A percentile compares a stretch with the other conserved stretches of the same genome.
phyloP scores from a whole-genome alignment of 768 basidiomycete species.

The Mycena kentingensis region DNA sequence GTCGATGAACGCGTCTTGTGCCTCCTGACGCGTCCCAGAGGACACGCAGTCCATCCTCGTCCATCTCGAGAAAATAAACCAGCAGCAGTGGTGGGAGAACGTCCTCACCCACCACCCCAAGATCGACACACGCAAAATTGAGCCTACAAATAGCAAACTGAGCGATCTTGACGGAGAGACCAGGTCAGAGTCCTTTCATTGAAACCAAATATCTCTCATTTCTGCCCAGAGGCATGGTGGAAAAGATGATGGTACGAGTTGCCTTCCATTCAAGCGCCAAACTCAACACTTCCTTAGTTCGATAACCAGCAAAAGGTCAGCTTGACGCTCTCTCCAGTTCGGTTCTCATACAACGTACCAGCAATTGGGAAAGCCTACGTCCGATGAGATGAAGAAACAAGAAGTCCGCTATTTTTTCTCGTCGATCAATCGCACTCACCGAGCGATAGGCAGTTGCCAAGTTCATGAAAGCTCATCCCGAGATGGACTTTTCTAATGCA shows the following conservation, averaged over 20 bases:
- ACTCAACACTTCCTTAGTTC: constrained; percentile 45
- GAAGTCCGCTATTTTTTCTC: constrained; percentile 51
- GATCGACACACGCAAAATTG: constrained; percentile 94
- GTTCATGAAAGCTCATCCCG: constrained; percentile 89
- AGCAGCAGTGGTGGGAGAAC: constrained; percentile 97
- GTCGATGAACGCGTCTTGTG: constrained; percentile 29
- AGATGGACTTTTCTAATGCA: constrained; percentile 91
- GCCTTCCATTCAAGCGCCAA: not conserved
- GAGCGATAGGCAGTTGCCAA: constrained; percentile 88
- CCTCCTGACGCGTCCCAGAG: constrained; percentile 46
- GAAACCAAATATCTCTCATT: constrained; percentile 4
- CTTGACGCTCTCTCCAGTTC: not conserved
- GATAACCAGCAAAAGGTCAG: constrained; percentile 76
- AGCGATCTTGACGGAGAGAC: constrained; percentile 97
- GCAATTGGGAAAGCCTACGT: constrained; percentile 96
- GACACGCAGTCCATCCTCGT: constrained; percentile 73
- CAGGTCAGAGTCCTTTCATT: constrained; percentile 46
- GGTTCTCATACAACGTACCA: constrained; percentile 32
- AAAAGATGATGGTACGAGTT: constrained; percentile 97
- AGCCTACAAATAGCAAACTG: constrained; percentile 92
- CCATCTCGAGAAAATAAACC: constrained; percentile 85
- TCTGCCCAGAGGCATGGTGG: constrained; percentile 83
- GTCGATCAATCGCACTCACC: constrained; percentile 10
- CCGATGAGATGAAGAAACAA: constrained; percentile 90
- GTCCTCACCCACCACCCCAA: constrained; percentile 94